A percentile compares a stretch with the other conserved stretches of the same genome.
These are phyloP conservation scores for Acanthamoeba rhysodes DNA, from an alignment of 208 protist genomes.

Conservation along the genomic window DNA sequence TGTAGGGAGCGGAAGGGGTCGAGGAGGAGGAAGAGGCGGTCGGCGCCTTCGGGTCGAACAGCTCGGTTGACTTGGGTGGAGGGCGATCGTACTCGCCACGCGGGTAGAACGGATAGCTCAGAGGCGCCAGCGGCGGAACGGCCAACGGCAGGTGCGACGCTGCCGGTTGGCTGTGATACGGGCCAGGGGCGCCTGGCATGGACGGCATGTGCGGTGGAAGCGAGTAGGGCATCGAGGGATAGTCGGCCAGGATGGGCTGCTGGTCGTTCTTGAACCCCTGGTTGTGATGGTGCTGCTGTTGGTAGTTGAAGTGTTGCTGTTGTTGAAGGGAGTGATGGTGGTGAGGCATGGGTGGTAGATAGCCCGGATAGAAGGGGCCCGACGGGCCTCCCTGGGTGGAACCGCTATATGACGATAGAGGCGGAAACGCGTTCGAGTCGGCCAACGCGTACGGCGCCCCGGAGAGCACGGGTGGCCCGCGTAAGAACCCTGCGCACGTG, in stretches of 20 bases:
- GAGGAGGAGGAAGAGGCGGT: neutral
- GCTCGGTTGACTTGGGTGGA: constrained; percentile 24
- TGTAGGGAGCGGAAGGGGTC: neutral
- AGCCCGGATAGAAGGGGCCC: neutral
- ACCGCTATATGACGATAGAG: neutral
- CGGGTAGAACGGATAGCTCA: neutral
- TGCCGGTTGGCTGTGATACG: neutral
- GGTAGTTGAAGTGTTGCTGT: neutral
- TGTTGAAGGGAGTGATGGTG: neutral
- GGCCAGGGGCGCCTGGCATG: neutral
- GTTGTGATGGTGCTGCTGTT: neutral
- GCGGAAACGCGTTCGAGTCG: neutral
- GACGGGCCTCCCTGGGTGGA: neutral
- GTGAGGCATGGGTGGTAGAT: neutral
- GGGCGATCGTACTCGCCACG: constrained; percentile 12
- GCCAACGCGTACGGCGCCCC: neutral
- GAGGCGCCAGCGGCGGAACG: neutral
- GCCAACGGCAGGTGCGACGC: neutral
- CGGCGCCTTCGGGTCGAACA: constrained; percentile 17
- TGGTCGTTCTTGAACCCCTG: neutral
- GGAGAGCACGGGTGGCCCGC: neutral
- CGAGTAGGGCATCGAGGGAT: neutral
- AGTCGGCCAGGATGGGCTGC: neutral
- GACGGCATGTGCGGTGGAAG: neutral
- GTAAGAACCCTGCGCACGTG: neutral